Evolutionary conservation across 495 filamentous ascomycete genomes (phyloP).

Genomic region (Penicillium tannophilum): DNA sequence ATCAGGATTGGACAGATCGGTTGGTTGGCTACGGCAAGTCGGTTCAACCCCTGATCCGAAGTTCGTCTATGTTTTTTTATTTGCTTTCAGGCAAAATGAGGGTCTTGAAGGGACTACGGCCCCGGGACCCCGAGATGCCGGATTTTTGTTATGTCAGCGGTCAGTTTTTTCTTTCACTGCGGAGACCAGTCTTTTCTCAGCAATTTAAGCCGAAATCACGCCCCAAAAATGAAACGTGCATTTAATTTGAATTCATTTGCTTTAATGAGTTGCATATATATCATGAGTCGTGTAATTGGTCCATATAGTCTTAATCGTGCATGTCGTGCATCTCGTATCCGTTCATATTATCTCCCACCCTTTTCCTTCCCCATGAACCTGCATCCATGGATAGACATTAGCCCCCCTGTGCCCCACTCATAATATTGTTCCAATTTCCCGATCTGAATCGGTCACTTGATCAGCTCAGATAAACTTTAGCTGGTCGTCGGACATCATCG

Average conservation of each 20-base stretch:
- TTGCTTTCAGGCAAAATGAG: not conserved
- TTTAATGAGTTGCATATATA: not conserved
- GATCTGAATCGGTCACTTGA: not conserved
- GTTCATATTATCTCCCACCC: not conserved
- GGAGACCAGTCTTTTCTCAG: not conserved
- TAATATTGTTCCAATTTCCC: not conserved
- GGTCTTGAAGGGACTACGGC: not conserved
- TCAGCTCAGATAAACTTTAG: constrained; percentile 38
- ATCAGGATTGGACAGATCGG: not conserved
- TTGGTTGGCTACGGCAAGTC: not conserved
- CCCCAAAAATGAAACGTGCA: not conserved
- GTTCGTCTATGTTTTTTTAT: not conserved
- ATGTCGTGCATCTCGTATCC: not conserved
- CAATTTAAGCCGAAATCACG: not conserved
- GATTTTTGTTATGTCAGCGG: not conserved
- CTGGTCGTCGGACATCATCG: constrained; percentile 35
- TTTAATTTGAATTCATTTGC: not conserved
- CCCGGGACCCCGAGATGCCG: not conserved
- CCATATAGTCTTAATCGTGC: not conserved
- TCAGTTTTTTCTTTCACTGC: not conserved
- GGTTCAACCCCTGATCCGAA: not conserved
- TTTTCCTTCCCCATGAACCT: not conserved
- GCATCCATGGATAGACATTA: not conserved
- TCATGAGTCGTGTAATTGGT: not conserved
- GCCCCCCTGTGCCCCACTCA: not conserved